phyloP scores from a whole-genome alignment of 1,139 yeast species.

The Saccharomycopsis crataegensis region DNA sequence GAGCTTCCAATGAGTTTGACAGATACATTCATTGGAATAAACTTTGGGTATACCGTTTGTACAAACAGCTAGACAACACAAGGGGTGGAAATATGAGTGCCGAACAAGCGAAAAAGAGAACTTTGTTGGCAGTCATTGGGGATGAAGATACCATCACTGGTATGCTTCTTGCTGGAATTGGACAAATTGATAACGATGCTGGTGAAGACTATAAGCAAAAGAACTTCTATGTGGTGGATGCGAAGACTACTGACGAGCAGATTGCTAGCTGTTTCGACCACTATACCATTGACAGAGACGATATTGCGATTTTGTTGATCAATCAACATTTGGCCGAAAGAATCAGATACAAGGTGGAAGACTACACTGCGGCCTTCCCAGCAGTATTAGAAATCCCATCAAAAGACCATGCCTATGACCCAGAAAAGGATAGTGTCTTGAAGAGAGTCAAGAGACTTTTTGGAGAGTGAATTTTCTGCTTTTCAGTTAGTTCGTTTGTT shows the following conservation, averaged over 20 bases:
- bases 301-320: slow-evolving; percentile 84
- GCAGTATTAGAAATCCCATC: slow-evolving; percentile 96
- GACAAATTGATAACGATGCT: slow-evolving; percentile 59
- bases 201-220: slow-evolving; percentile 54
- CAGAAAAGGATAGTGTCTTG: slow-evolving; percentile 93
- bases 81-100: slow-evolving; percentile 10
- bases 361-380: slow-evolving; percentile 86
- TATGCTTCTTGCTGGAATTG: slow-evolving; percentile 89
- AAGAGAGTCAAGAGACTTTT: slow-evolving; percentile 90
- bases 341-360: slow-evolving; percentile 76
- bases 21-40: too few relatives aligned
- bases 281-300: slow-evolving; percentile 72
- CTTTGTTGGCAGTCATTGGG: slow-evolving; percentile 85
- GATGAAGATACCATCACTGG: slow-evolving; percentile 98
- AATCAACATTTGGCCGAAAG: slow-evolving; percentile 94
- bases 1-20: too few relatives aligned
- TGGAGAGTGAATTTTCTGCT: slow-evolving; percentile 51
- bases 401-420: slow-evolving; percentile 96
- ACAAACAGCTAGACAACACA: too few relatives aligned
- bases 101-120: slow-evolving; percentile 45
- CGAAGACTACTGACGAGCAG: slow-evolving; percentile 70
- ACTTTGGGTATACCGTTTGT: too few relatives aligned
- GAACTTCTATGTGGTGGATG: slow-evolving; percentile 73
- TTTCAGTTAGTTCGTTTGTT: too few relatives aligned
- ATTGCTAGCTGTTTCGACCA: slow-evolving; percentile 68